A percentile compares a stretch with the other conserved stretches of the same genome.
phyloP scores from a whole-genome alignment of 495 filamentous ascomycete species.

The Penicillium paradoxum region DNA sequence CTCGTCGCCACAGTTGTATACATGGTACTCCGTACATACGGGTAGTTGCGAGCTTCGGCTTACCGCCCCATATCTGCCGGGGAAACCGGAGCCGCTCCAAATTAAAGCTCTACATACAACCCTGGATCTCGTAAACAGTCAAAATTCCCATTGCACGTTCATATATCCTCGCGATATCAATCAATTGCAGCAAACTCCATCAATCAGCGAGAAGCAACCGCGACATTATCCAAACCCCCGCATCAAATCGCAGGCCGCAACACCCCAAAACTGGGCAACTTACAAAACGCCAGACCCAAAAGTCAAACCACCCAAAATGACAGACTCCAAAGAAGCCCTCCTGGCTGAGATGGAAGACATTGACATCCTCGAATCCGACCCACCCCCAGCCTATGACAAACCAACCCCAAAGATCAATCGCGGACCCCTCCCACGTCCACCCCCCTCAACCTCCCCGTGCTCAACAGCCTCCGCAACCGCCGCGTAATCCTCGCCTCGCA shows the following conservation, averaged over 20 bases:
- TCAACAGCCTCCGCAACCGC: constrained; percentile 64
- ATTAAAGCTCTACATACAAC: neutral
- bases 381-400: constrained; percentile 36
- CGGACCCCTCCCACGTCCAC: constrained; percentile 44
- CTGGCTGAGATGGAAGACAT: constrained; percentile 18
- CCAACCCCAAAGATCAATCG: constrained; percentile 13
- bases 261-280: neutral
- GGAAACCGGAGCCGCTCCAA: neutral
- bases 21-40: too few species aligned
- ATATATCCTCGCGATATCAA: neutral
- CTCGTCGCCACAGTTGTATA: too few species aligned
- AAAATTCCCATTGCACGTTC: too few species aligned
- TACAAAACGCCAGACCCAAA: constrained; percentile 1
- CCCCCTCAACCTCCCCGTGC: constrained; percentile 72
- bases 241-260: constrained; percentile 5
- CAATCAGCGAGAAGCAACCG: neutral
- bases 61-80: constrained; percentile 3
- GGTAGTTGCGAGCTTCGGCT: neutral
- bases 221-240: neutral
- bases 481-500: constrained; percentile 83
- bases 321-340: constrained; percentile 32
- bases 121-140: neutral
- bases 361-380: constrained; percentile 13
- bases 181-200: neutral
- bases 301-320: constrained; percentile 20